Evolutionary conservation across 129 eudicot species (phyloP).

Genomic region (Gnaphalium uliginosum): DNA sequence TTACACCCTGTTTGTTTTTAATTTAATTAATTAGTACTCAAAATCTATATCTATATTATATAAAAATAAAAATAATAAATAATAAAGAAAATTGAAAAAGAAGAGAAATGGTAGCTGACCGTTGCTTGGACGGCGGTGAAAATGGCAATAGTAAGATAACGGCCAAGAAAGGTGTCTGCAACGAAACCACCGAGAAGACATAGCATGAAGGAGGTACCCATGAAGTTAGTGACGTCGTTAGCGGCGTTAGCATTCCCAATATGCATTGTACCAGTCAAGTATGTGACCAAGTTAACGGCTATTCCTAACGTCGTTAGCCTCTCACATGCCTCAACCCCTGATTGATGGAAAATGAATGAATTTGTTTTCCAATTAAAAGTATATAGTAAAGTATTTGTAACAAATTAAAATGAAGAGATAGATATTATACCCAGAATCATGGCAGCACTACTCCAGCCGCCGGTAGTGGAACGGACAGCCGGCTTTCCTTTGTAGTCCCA

Average conservation of each 20-base stretch:
- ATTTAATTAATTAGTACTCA: background rate
- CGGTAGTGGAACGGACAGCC: constrained; percentile 67
- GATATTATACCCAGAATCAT: constrained; percentile 74
- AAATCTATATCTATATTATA: background rate
- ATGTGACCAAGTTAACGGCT: constrained; percentile 85
- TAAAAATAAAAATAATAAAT: background rate
- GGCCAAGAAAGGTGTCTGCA: constrained; percentile 91
- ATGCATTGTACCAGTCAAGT: constrained; percentile 86
- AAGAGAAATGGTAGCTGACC: constrained; percentile 32
- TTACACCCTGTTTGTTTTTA: constrained; percentile 61
- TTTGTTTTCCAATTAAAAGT: background rate
- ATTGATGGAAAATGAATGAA: background rate
- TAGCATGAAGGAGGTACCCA: constrained; percentile 92
- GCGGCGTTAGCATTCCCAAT: constrained; percentile 88
- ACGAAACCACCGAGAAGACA: constrained; percentile 90
- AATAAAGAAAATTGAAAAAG: background rate
- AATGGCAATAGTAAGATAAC: constrained; percentile 85
- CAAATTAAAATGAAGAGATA: background rate
- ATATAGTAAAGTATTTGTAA: too few relatives aligned
- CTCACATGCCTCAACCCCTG: constrained; percentile 84
- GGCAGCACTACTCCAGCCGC: constrained; percentile 91
- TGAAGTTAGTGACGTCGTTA: constrained; percentile 83
- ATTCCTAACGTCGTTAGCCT: constrained; percentile 91
- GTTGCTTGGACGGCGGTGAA: constrained; percentile 78
- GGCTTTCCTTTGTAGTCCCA: constrained; percentile 87